Percentiles rank a stretch among this genome's conserved stretches.
Evolutionary conservation across 2,329 filamentous ascomycete species (phyloP).

Genomic region (Aspergillus spinulosporus): DNA sequence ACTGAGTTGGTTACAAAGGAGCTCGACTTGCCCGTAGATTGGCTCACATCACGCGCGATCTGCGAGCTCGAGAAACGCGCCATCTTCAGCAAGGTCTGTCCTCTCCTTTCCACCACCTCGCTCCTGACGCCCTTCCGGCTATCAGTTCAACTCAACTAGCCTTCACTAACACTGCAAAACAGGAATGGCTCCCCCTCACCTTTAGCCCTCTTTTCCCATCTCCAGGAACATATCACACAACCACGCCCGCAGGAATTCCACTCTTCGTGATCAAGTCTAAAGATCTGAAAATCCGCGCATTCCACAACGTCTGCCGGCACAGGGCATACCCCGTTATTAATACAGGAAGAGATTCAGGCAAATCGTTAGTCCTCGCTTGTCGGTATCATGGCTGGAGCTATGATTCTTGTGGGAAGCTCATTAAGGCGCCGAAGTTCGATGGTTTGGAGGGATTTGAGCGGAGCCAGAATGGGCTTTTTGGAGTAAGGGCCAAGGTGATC

Average conservation of each 20-base stretch:
- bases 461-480: constrained; percentile 56
- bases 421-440: constrained; percentile 62
- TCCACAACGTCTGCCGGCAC: constrained; percentile 65
- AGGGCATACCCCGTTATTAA: constrained; percentile 61
- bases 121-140: not conserved
- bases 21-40: constrained; percentile 42
- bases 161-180: not conserved
- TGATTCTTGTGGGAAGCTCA: constrained; percentile 56
- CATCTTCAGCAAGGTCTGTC: constrained; percentile 51
- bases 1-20: constrained; percentile 38
- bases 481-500: constrained; percentile 28
- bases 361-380: constrained; percentile 56
- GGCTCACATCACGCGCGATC: constrained; percentile 43
- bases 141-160: not conserved
- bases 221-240: constrained; percentile 59
- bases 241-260: constrained; percentile 57
- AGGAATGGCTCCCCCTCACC: constrained; percentile 40
- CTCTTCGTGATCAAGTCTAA: constrained; percentile 57
- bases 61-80: constrained; percentile 52
- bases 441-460: constrained; percentile 58
- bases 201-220: constrained; percentile 51
- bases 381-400: constrained; percentile 66
- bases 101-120: too few species aligned
- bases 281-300: constrained; percentile 56
- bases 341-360: constrained; percentile 49